Evolutionary conservation across 805 yeast species (phyloP).

Genomic region (Priceomyces melissophilus): DNA sequence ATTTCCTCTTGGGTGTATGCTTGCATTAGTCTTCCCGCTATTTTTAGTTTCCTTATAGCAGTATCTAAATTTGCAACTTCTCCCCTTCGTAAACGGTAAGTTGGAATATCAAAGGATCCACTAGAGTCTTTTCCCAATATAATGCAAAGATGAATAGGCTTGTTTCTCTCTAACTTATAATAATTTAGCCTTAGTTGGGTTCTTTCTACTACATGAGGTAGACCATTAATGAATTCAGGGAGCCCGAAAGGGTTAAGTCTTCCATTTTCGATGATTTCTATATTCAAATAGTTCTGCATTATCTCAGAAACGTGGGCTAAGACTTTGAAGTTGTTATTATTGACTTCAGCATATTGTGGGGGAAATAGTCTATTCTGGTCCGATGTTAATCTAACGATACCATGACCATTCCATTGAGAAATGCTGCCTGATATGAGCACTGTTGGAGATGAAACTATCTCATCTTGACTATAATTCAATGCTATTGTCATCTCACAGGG

Average conservation of each 20-base stretch:
- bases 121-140: slow-evolving; percentile 76
- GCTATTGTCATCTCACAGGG: slow-evolving; percentile 15
- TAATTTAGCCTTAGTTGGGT: slow-evolving; percentile 21
- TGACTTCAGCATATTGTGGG: slow-evolving; percentile 64
- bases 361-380: slow-evolving; percentile 51
- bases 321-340: slow-evolving; percentile 67
- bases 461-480: slow-evolving; percentile 32
- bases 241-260: slow-evolving; percentile 25
- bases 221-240: slow-evolving; percentile 12
- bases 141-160: slow-evolving; percentile 79
- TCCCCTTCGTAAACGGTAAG: slow-evolving; percentile 37
- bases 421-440: slow-evolving; percentile 34
- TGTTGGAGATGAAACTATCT: slow-evolving; percentile 39
- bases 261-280: slow-evolving; percentile 47
- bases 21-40: slow-evolving; percentile 85
- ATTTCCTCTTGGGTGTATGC: slow-evolving; percentile 90
- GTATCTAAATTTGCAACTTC: slow-evolving; percentile 68
- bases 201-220: slow-evolving; percentile 19
- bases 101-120: slow-evolving; percentile 66
- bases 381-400: slow-evolving; percentile 30
- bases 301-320: slow-evolving; percentile 69
- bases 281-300: slow-evolving; percentile 48
- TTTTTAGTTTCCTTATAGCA: slow-evolving; percentile 70
- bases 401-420: slow-evolving; percentile 13
- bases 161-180: slow-evolving; percentile 57